Base-by-base conservation (phyloP, 1,284 basidiomycete genomes). In the Pseudozyma hubeiensis region DNA sequence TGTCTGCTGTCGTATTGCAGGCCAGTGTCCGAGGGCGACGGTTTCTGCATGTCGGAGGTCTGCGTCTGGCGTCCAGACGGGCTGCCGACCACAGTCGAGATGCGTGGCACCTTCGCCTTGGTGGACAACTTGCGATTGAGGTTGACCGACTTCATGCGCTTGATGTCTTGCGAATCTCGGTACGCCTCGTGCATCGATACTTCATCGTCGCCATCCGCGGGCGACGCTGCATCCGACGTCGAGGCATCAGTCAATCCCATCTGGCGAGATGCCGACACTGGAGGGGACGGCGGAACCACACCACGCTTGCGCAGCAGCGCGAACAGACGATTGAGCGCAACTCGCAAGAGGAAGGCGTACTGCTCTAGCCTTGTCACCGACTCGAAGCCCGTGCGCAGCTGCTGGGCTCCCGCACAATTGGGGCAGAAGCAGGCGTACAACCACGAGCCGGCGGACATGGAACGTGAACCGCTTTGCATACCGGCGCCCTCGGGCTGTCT, bases 341-440 rank as follows among this genome's bases (percentile, higher is more conserved):
- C 97, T 79, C 98, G 95, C 56, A 99, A 87, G 66, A 99, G 86
- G 87, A 97, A 99, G 0, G 97, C 93, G 85, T 97, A 99, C 84
- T 99, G 96, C 87, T 99, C 96, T 75, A 99, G 86, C 66, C 96
- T 88, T 54, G 95, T 94, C 16, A 97, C 96, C 14, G 92, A 88
- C 82, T 93, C 91, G 86, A 99, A 97, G 9, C 94, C 94, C 19
- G 47, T 62, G 6, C 65, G 74, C 16, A 71, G 55, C 14, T 59
- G 52, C 34, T 66, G 52, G 8, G 73, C 55, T 83, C 81, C 81
- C 89, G 89, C 41, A 88, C 90, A 86, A 92, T 91, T 89, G 8
- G 88, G 88, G 85, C 96, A 98, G 73, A 90, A 89, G 63, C 73
- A 65, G 4, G 55, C 51, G 54, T 79, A 57, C 16, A 48, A 33